A percentile compares a stretch with the other conserved stretches of the same genome.
Evolutionary conservation across 305 asterid genomes (phyloP).

Genomic region (Fraxinus sp.): DNA sequence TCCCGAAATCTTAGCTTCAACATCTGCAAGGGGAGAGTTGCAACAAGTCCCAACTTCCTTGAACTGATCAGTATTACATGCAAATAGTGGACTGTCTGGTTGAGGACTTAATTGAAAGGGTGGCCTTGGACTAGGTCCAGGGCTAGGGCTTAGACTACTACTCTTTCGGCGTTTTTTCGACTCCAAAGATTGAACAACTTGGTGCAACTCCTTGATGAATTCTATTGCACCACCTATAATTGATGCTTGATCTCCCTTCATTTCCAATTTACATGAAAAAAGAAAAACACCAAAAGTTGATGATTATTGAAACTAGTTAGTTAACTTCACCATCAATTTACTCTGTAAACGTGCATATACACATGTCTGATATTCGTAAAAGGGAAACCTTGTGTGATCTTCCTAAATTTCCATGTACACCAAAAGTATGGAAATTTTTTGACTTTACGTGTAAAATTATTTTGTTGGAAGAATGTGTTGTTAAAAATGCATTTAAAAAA

Average conservation of each 20-base stretch:
- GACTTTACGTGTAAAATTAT: too few relatives aligned
- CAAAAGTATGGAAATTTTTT: too few relatives aligned
- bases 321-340: not conserved
- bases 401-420: conserved; percentile 28
- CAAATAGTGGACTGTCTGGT: conserved; percentile 35
- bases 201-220: conserved; percentile 58
- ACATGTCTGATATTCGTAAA: not conserved
- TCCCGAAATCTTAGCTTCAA: conserved; percentile 79
- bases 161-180: conserved; percentile 63
- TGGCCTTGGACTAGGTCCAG: conserved; percentile 56
- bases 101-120: conserved; percentile 44
- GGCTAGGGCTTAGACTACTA: conserved; percentile 56
- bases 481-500: too few relatives aligned
- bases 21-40: conserved; percentile 77
- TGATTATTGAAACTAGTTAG: not conserved
- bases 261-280: not conserved
- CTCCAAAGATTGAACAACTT: conserved; percentile 67
- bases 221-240: conserved; percentile 77
- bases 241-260: conserved; percentile 48
- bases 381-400: conserved; percentile 56
- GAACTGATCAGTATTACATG: conserved; percentile 31
- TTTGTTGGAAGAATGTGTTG: too few relatives aligned
- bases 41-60: conserved; percentile 82
- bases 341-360: not conserved
- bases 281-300: not conserved